phyloP scores from a whole-genome alignment of 225 moss, liverwort and hornwort genomes.

The Marchantia polymorpha region DNA sequence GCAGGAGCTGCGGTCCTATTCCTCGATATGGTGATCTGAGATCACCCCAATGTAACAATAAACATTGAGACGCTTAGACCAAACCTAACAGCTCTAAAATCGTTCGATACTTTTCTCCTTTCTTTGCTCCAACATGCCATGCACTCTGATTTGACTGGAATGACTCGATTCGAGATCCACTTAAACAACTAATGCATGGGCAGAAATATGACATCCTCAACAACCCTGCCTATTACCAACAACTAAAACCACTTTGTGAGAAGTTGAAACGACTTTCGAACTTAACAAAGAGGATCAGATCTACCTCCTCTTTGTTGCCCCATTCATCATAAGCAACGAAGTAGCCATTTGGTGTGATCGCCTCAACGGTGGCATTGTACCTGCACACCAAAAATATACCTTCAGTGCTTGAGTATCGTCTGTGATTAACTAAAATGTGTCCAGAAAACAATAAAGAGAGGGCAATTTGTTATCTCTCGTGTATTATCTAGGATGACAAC shows the following conservation, averaged over 20 bases:
- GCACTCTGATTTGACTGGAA: no score
- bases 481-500: no score
- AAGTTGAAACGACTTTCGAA: not conserved
- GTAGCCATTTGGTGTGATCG: slow-evolving; percentile 74
- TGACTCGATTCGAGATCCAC: no score
- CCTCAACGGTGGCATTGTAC: slow-evolving; percentile 90
- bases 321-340: slow-evolving; percentile 89
- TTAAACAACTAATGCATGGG: no score
- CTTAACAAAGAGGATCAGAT: not conserved
- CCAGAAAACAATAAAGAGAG: not conserved
- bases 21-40: not conserved
- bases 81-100: not conserved
- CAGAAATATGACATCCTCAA: not conserved
- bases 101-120: no score
- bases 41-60: not conserved
- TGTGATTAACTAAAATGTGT: not conserved
- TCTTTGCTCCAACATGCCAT: no score
- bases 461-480: no score
- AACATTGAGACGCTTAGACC: not conserved
- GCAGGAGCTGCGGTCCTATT: not conserved
- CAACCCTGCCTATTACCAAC: not conserved
- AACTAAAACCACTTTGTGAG: not conserved
- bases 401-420: not conserved
- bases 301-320: slow-evolving; percentile 97
- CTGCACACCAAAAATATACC: slow-evolving; percentile 38